A percentile compares a stretch with the other conserved stretches of the same genome.
These are phyloP conservation scores for Monilinia polystroma DNA, from an alignment of 2,329 filamentous ascomycete genomes.

Conservation along the genomic window DNA sequence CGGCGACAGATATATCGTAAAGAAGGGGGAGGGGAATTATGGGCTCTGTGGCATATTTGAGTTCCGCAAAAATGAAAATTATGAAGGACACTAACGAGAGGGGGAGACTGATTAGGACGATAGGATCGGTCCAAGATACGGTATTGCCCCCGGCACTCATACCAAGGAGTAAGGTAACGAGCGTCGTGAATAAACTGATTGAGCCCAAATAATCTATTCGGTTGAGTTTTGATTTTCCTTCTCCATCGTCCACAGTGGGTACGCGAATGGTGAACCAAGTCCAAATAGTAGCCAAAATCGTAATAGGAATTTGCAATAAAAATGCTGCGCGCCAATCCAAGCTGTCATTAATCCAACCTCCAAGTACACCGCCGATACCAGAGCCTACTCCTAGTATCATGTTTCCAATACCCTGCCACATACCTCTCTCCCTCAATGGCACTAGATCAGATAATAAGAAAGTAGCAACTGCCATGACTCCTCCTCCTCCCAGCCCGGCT, in stretches of 20 bases:
- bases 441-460: conserved; percentile 20
- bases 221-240: conserved; percentile 40
- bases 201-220: conserved; percentile 73
- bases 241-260: conserved; percentile 7
- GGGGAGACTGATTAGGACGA: conserved; percentile 47
- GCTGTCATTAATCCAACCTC: conserved; percentile 66
- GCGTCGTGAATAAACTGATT: conserved; percentile 60
- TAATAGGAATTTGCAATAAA: conserved; percentile 16
- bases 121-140: conserved; percentile 57
- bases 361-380: conserved; percentile 66
- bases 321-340: conserved; percentile 63
- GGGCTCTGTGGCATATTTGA: conserved; percentile 49
- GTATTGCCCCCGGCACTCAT: conserved; percentile 63
- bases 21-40: conserved; percentile 61
- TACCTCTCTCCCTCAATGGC: conserved; percentile 17
- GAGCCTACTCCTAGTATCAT: conserved; percentile 71
- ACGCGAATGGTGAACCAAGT: conserved; percentile 17
- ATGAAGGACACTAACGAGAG: conserved; percentile 45
- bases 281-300: conserved; percentile 13
- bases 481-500: conserved; percentile 62
- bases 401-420: conserved; percentile 73
- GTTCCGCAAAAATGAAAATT: conserved; percentile 56
- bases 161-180: conserved; percentile 69
- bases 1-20: conserved; percentile 62
- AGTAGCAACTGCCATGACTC: conserved; percentile 54